Percentiles rank a stretch among this genome's conserved stretches.
Conservation (phyloP, 495 filamentous ascomycete genomes). For the Aspergillus kassunensis region DNA sequence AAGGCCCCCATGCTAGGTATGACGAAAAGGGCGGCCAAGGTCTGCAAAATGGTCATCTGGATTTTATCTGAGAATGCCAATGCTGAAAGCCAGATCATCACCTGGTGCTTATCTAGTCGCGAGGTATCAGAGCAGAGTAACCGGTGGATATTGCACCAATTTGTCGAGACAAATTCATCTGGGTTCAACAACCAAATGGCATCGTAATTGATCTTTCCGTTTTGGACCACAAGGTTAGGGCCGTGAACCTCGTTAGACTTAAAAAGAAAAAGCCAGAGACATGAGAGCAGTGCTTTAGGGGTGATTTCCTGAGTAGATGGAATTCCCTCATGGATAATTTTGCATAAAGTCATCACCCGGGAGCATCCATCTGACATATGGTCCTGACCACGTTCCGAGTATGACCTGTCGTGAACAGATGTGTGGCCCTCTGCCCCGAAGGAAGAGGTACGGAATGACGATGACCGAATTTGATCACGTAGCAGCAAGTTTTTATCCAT, state of each 20-base stretch:
- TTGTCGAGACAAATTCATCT: slow-evolving; percentile 15
- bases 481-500: slow-evolving; percentile 24
- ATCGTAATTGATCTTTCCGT: slow-evolving; percentile 15
- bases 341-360: slow-evolving; percentile 7
- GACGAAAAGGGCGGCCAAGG: slow-evolving; percentile 34
- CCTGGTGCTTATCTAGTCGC: slow-evolving; percentile 26
- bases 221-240: slow-evolving; percentile 7
- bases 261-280: no score
- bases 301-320: not conserved
- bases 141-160: slow-evolving; percentile 36
- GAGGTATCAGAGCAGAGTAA: slow-evolving; percentile 15
- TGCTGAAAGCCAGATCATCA: slow-evolving; percentile 47
- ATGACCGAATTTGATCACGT: slow-evolving; percentile 44
- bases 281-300: slow-evolving; percentile 5
- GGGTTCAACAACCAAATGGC: slow-evolving; percentile 15
- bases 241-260: slow-evolving; percentile 15
- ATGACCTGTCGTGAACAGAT: slow-evolving; percentile 33
- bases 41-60: slow-evolving; percentile 31
- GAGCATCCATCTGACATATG: slow-evolving; percentile 1
- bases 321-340: slow-evolving; percentile 10
- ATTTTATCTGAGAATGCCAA: slow-evolving; percentile 28
- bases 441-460: slow-evolving; percentile 41
- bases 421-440: slow-evolving; percentile 53
- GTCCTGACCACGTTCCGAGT: not conserved
- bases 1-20: slow-evolving; percentile 17